These are phyloP conservation scores for Mycena rosella DNA, from an alignment of 768 basidiomycete species.

Conservation along the genomic window DNA sequence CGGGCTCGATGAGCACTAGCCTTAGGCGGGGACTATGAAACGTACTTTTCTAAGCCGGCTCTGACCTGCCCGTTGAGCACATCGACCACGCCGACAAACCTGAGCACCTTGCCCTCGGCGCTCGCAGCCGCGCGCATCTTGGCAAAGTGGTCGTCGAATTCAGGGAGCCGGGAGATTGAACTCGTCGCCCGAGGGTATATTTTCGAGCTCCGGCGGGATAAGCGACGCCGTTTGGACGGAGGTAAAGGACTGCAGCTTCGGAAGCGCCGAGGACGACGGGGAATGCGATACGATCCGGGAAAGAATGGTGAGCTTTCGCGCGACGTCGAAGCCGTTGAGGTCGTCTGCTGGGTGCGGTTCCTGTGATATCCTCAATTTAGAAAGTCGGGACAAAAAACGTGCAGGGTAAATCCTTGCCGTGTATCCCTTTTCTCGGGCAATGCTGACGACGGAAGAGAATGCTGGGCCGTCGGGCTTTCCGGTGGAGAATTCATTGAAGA, in stretches of 20 bases:
- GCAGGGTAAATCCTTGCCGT: slow-evolving; percentile 65
- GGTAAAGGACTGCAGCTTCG: slow-evolving; percentile 80
- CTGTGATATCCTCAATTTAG: slow-evolving; percentile 54
- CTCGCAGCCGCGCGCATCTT: slow-evolving; percentile 83
- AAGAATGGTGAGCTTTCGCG: slow-evolving; percentile 96
- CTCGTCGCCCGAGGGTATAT: slow-evolving; percentile 79
- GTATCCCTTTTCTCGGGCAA: slow-evolving; percentile 94
- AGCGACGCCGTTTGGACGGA: slow-evolving; percentile 89
- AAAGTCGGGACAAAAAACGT: neutral
- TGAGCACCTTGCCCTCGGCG: slow-evolving; percentile 84
- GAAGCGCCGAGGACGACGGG: slow-evolving; percentile 51
- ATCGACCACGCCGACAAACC: slow-evolving; percentile 97
- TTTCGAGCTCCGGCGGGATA: slow-evolving; percentile 81
- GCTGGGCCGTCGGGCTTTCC: slow-evolving; percentile 73
- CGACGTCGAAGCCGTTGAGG: slow-evolving; percentile 96
- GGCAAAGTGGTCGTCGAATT: slow-evolving; percentile 86
- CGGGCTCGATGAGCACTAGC: neutral
- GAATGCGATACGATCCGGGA: slow-evolving; percentile 76
- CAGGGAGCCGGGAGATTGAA: slow-evolving; percentile 85
- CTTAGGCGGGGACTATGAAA: slow-evolving; percentile 25
- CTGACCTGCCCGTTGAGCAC: slow-evolving; percentile 77
- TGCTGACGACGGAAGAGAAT: slow-evolving; percentile 91
- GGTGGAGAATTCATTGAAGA: slow-evolving; percentile 96
- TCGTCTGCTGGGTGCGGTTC: slow-evolving; percentile 99
- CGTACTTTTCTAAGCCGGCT: slow-evolving; percentile 89